Evolutionary conservation across 75 land plant species (phyloP).

Genomic region (Chamaecyparis obtusa): DNA sequence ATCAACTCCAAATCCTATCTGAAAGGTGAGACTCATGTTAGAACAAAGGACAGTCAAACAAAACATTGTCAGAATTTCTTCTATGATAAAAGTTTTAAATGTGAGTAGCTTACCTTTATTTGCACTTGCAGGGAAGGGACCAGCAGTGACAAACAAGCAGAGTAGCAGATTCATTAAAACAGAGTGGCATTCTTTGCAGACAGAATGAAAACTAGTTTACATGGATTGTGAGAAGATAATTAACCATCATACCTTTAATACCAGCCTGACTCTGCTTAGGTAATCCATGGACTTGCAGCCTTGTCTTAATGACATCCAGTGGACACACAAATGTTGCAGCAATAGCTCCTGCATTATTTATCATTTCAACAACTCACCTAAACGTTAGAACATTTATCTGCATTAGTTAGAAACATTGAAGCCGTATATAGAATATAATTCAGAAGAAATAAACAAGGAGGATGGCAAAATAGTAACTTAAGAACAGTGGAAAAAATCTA

Average conservation of each 20-base stretch:
- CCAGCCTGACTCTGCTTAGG: slow-evolving; percentile 32
- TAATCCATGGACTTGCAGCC: slow-evolving; percentile 85
- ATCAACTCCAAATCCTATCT: not conserved
- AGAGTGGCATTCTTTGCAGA: not conserved
- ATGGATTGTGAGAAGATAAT: not conserved
- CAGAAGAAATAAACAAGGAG: not conserved
- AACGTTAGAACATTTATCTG: not conserved
- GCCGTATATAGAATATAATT: not conserved
- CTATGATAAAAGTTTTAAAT: not conserved
- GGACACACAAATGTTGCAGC: slow-evolving; percentile 99
- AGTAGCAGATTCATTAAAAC: not conserved
- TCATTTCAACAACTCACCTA: not conserved
- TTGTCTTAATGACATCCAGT: slow-evolving; percentile 96
- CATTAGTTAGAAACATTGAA: not conserved
- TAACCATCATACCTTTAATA: slow-evolving; percentile 33
- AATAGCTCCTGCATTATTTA: slow-evolving; percentile 68
- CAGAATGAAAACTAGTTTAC: not conserved
- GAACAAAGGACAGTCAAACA: not conserved
- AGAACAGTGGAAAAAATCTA: not conserved
- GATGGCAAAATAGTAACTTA: not conserved
- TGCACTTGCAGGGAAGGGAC: not conserved
- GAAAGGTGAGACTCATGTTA: not conserved
- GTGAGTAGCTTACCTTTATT: not conserved
- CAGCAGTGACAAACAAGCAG: not conserved
- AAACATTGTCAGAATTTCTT: not conserved